Evolutionary conservation across 768 basidiomycete genomes (phyloP).

Genomic region (Podaxis sp.): DNA sequence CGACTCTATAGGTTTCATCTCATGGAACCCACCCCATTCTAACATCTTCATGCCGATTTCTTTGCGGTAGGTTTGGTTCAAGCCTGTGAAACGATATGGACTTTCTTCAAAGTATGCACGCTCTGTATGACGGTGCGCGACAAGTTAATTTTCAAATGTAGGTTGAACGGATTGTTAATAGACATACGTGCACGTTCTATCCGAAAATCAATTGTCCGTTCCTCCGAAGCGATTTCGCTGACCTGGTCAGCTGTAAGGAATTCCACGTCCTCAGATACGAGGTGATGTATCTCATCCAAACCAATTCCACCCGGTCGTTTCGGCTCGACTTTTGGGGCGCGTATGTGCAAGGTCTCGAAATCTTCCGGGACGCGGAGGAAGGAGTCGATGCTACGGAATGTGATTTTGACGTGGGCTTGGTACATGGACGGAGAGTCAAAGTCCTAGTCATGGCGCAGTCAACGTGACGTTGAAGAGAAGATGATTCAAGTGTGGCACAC

Average conservation of each 20-base stretch:
- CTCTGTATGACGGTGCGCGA: background rate
- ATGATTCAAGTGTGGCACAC: slow-evolving; percentile 24
- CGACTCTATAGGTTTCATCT: slow-evolving; percentile 24
- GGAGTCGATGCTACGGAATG: slow-evolving; percentile 42
- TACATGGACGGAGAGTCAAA: slow-evolving; percentile 39
- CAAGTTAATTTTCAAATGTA: background rate
- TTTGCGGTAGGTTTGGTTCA: slow-evolving; percentile 11
- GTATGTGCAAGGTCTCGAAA: slow-evolving; percentile 23
- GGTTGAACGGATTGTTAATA: background rate
- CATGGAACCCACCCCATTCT: slow-evolving; percentile 34
- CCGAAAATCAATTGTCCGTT: slow-evolving; percentile 14
- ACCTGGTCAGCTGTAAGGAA: slow-evolving; percentile 9
- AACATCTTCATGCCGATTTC: slow-evolving; percentile 20
- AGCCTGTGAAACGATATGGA: background rate
- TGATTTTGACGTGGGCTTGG: slow-evolving; percentile 35
- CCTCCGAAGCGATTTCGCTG: slow-evolving; percentile 4
- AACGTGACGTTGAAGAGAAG: background rate
- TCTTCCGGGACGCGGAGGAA: slow-evolving; percentile 28
- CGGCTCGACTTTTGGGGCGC: slow-evolving; percentile 17
- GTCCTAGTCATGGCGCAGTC: slow-evolving; percentile 32
- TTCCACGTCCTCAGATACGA: slow-evolving; percentile 13
- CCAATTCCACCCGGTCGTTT: slow-evolving; percentile 28
- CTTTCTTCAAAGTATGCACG: slow-evolving; percentile 5
- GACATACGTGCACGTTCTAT: slow-evolving; percentile 15
- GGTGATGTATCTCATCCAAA: slow-evolving; percentile 29